Conservation (phyloP, 2,329 filamentous ascomycete species). For the Ophiostoma perfectum region DNA sequence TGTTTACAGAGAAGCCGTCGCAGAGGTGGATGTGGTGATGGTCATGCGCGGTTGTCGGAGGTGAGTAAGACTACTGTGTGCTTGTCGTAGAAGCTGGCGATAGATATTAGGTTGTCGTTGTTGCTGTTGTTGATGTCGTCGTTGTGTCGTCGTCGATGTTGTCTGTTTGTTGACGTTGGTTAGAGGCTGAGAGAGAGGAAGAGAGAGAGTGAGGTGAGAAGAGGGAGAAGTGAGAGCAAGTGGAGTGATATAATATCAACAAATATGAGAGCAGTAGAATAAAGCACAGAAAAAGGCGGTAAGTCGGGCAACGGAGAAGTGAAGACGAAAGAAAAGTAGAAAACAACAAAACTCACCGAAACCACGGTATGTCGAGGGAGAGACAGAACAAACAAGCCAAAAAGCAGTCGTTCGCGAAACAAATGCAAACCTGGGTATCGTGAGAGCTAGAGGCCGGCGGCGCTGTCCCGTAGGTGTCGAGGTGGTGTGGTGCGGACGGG, state of each 20-base stretch:
- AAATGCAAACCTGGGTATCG: constrained; percentile 10
- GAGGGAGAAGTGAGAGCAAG: background rate
- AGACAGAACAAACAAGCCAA: background rate
- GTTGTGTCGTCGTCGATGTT: constrained; percentile 9
- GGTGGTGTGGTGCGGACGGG: constrained; percentile 13
- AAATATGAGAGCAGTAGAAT: constrained; percentile 8
- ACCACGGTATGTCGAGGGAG: background rate
- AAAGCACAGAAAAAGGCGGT: constrained; percentile 1
- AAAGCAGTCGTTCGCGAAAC: background rate
- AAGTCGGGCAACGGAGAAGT: background rate
- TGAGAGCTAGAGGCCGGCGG: background rate
- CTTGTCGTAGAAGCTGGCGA: background rate
- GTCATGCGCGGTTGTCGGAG: background rate
- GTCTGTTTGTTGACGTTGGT: background rate
- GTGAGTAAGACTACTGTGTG: background rate
- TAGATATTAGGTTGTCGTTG: background rate
- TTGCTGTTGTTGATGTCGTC: constrained; percentile 4
- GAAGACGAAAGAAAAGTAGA: background rate
- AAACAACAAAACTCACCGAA: background rate
- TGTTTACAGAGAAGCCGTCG: constrained; percentile 27
- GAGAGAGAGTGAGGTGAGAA: background rate
- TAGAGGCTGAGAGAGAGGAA: background rate
- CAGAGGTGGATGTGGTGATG: background rate
- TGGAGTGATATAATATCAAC: background rate
- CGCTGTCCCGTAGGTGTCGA: constrained; percentile 8